Conservation (phyloP, 164 flowering plant genomes). For the Nymphaea colorata region DNA sequence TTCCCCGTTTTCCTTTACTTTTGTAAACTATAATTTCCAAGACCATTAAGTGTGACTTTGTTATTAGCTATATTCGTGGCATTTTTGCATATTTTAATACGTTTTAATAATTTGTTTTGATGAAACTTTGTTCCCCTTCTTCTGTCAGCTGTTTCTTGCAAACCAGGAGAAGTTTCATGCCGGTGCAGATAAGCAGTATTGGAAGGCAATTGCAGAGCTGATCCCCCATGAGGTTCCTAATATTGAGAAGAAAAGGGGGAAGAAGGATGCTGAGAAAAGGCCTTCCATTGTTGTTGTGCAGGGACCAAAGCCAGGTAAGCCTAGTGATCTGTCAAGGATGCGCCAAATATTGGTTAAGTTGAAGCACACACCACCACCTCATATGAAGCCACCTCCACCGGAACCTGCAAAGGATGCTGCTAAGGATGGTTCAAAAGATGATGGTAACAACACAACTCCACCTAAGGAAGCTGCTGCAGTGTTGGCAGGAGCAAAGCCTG, state of each 20-base stretch:
- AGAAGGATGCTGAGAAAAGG: constrained; percentile 81
- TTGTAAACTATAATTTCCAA: too few relatives aligned
- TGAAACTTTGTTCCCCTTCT: not conserved
- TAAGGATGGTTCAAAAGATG: constrained; percentile 6
- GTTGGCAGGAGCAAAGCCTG: not conserved
- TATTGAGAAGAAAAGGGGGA: constrained; percentile 73
- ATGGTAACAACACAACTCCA: not conserved
- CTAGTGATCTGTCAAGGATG: constrained; percentile 85
- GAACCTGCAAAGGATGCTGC: not conserved
- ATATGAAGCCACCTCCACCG: constrained; percentile 41
- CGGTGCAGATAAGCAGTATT: constrained; percentile 77
- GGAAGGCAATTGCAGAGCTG: constrained; percentile 90
- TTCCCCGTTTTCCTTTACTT: too few relatives aligned
- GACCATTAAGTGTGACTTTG: too few relatives aligned
- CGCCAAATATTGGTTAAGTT: constrained; percentile 74
- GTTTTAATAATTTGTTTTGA: not conserved
- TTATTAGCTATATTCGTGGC: not conserved
- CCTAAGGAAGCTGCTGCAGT: not conserved
- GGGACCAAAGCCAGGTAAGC: constrained; percentile 95
- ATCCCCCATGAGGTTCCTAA: constrained; percentile 75
- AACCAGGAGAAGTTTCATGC: constrained; percentile 92
- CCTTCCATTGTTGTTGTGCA: constrained; percentile 69
- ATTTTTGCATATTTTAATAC: not conserved
- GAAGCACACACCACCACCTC: constrained; percentile 86
- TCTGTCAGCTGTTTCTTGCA: constrained; percentile 43